A percentile compares a stretch with the other conserved stretches of the same genome.
Evolutionary conservation across 2,329 filamentous ascomycete species (phyloP).

Genomic region (Penicillium sp.): DNA sequence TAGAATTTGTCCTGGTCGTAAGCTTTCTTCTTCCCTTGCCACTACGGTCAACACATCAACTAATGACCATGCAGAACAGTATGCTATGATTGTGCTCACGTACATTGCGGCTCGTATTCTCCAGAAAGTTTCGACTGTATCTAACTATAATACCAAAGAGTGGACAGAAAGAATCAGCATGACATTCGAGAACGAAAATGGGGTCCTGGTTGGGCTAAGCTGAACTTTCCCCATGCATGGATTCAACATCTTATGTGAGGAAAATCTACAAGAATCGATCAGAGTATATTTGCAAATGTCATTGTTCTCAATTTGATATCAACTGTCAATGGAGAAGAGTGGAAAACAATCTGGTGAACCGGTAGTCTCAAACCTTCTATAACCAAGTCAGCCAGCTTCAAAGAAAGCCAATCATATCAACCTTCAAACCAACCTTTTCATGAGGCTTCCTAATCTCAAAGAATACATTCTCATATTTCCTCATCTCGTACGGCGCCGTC

Average conservation of each 20-base stretch:
- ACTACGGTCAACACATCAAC: neutral
- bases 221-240: neutral
- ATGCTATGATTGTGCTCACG: conserved; percentile 14
- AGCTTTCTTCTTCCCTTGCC: neutral
- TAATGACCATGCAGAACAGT: conserved; percentile 9
- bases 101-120: conserved; percentile 16
- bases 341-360: neutral
- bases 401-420: neutral
- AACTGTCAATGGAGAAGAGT: neutral
- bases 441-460: conserved; percentile 6
- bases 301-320: neutral
- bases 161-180: conserved; percentile 17
- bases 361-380: neutral
- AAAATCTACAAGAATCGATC: neutral
- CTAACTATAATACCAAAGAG: conserved; percentile 6
- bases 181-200: conserved; percentile 18
- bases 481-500: conserved; percentile 14
- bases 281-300: too few species aligned
- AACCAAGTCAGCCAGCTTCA: neutral
- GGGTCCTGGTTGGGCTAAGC: conserved; percentile 10
- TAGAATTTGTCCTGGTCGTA: conserved; percentile 1
- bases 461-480: conserved; percentile 18
- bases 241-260: neutral
- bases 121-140: conserved; percentile 14
- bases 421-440: conserved; percentile 10